Base-by-base conservation (phyloP, 1,284 basidiomycete species). In the Ustilago xerochloae region DNA sequence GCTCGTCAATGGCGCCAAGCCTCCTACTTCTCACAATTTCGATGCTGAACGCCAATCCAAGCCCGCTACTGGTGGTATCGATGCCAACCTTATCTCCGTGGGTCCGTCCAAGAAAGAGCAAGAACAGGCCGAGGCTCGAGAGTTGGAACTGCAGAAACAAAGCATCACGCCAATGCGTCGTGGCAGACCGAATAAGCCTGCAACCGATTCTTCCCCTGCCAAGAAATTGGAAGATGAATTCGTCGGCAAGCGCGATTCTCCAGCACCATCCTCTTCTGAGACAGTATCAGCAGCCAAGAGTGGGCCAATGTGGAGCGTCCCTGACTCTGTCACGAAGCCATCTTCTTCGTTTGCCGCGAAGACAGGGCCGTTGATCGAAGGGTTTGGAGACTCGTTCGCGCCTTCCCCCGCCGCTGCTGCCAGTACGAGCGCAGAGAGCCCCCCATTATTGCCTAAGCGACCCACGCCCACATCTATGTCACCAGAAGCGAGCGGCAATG, bases 161-260 rank as follows among this genome's bases (percentile, higher is more conserved):
- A 70, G 69, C 22, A 81, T 85, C 60, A 81, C 82, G 0, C 85
- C 85, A 4, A 86, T 86, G 85, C 78, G 85, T 6, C 75, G 85
- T 4, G 85, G 85, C 0, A 72, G 85, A 20, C 85, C 85, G 12
- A 56, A 51, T 3, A 84, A 83, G 43, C 18, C 52, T 2, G 32
- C 74, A 1, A 43, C 57, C 4, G 52, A 32, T 15, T 64, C 67
- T 9, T 52, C 66, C 46, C 45, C 54, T 1, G 28, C 22, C 24
- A 55, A 52, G 12, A 63, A 52, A 49, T 53, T 47, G 13, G 49
- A 63, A 10, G 65, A 59, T 8, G 46, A 54, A 4, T 1, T 49
- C 15, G 35, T 49, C 10, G 32, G 30, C 13, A 63, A 68, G 35
- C 47, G 22, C 41, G 52, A 30, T 36, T 51, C 60, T 10, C 46